Percentiles rank a stretch among this genome's conserved stretches.
phyloP scores from a whole-genome alignment of 2,329 filamentous ascomycete genomes.

The Trematosphaeria pertusa region DNA sequence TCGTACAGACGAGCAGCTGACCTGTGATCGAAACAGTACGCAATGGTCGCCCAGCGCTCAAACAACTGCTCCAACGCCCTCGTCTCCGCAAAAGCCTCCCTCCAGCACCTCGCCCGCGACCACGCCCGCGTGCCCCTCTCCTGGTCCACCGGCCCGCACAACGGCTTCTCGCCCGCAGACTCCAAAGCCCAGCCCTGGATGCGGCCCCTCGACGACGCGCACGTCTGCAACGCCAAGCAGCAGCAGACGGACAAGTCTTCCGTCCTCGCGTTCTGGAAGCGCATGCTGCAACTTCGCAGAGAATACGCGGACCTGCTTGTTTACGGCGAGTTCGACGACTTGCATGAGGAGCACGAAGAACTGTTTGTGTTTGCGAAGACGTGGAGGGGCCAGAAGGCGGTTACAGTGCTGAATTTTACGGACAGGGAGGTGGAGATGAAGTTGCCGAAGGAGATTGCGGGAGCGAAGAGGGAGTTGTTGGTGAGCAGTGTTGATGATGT shows the following conservation, averaged over 20 bases:
- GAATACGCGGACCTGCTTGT: slow-evolving; percentile 65
- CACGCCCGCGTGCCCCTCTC: slow-evolving; percentile 73
- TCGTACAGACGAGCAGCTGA: not conserved
- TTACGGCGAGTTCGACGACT: slow-evolving; percentile 64
- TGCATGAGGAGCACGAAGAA: slow-evolving; percentile 59
- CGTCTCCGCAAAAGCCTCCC: slow-evolving; percentile 56
- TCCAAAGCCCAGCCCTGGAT: slow-evolving; percentile 64
- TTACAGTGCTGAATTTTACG: slow-evolving; percentile 47
- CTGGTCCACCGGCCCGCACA: slow-evolving; percentile 64
- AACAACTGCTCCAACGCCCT: slow-evolving; percentile 46
- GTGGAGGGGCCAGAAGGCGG: slow-evolving; percentile 35
- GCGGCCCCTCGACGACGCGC: slow-evolving; percentile 63
- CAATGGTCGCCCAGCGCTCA: slow-evolving; percentile 39
- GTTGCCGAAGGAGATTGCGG: slow-evolving; percentile 37
- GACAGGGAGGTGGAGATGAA: slow-evolving; percentile 38
- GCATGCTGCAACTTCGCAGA: slow-evolving; percentile 62
- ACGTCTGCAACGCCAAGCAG: slow-evolving; percentile 62
- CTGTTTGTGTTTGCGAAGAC: slow-evolving; percentile 62
- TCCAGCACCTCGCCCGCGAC: slow-evolving; percentile 68
- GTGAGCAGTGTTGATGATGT: slow-evolving; percentile 26
- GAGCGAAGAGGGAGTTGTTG: slow-evolving; percentile 38
- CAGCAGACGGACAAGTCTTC: slow-evolving; percentile 55
- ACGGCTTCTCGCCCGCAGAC: slow-evolving; percentile 64
- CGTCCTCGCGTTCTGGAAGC: slow-evolving; percentile 68
- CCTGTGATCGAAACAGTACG: slow-evolving; percentile 37